These are phyloP conservation scores for Neurospora cerealis DNA, from an alignment of 495 filamentous ascomycete genomes.

Conservation along the genomic window DNA sequence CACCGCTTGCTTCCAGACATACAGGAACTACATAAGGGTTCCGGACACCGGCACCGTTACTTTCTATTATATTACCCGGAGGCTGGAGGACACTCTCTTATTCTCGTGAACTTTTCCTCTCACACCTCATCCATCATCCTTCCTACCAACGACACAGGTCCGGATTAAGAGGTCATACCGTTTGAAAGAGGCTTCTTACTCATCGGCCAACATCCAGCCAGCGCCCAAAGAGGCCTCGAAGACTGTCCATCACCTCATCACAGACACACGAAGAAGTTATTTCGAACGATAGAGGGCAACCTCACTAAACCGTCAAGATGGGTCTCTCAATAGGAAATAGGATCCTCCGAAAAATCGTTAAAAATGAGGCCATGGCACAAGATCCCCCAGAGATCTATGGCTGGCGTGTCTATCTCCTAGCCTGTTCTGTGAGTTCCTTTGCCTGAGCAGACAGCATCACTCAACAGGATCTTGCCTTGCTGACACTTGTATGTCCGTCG, in stretches of 20 bases:
- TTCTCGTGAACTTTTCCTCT: neutral
- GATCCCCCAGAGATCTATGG: conserved; percentile 71
- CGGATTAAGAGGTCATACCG: neutral
- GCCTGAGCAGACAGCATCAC: neutral
- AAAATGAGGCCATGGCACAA: conserved; percentile 68
- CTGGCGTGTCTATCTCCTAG: conserved; percentile 62
- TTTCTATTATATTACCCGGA: neutral
- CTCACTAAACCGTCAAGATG: conserved; percentile 14
- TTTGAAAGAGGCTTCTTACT: neutral
- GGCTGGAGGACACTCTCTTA: neutral
- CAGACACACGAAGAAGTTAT: neutral
- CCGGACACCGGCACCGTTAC: neutral
- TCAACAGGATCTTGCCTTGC: conserved; percentile 4
- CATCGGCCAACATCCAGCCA: neutral
- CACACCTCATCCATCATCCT: neutral
- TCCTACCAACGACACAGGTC: neutral
- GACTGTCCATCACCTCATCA: neutral
- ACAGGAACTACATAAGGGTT: neutral
- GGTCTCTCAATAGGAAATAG: conserved; percentile 6
- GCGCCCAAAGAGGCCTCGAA: neutral
- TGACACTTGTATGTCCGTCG: neutral
- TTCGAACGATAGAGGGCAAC: neutral
- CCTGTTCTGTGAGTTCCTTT: conserved; percentile 48
- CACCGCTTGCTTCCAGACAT: neutral
- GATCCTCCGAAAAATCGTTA: conserved; percentile 55